These are phyloP conservation scores for Ustilago tritici DNA, from an alignment of 1,284 basidiomycete species.

Conservation along the genomic window DNA sequence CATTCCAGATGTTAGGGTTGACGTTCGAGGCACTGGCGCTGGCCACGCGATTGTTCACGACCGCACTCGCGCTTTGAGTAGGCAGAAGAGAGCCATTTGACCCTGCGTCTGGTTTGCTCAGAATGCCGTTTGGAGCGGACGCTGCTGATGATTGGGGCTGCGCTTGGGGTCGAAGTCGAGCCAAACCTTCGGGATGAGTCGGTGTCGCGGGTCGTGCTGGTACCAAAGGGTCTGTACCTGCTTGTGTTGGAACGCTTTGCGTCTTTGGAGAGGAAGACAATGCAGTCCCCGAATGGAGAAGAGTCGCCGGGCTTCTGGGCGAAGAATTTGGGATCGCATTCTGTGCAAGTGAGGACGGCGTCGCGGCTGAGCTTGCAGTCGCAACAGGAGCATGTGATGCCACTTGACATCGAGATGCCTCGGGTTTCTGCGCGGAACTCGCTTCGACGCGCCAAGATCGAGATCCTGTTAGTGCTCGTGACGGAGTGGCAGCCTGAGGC, in stretches of 20 bases:
- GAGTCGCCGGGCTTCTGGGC: neutral
- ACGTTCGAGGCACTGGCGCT: neutral
- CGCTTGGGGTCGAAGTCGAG: neutral
- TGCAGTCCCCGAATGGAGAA: neutral
- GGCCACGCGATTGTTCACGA: neutral
- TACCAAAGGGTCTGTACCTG: neutral
- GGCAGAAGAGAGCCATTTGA: neutral
- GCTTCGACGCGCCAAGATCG: neutral
- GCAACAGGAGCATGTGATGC: neutral
- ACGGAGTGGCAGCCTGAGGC: neutral
- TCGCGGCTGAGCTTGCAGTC: neutral
- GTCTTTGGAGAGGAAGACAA: neutral
- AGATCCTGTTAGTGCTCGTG: neutral
- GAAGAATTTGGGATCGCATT: neutral
- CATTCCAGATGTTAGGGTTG: neutral
- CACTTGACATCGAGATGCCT: neutral
- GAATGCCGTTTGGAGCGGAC: neutral
- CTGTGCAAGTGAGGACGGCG: neutral
- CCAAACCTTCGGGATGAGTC: neutral
- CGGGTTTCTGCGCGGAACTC: neutral
- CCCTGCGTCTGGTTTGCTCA: neutral
- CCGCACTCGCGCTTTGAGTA: neutral
- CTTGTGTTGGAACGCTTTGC: neutral
- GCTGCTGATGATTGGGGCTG: neutral
- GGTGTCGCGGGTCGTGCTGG: neutral